Evolutionary conservation across 192 early-diverging fungal species (phyloP).

Genomic region (Entophlyctis helioformis): DNA sequence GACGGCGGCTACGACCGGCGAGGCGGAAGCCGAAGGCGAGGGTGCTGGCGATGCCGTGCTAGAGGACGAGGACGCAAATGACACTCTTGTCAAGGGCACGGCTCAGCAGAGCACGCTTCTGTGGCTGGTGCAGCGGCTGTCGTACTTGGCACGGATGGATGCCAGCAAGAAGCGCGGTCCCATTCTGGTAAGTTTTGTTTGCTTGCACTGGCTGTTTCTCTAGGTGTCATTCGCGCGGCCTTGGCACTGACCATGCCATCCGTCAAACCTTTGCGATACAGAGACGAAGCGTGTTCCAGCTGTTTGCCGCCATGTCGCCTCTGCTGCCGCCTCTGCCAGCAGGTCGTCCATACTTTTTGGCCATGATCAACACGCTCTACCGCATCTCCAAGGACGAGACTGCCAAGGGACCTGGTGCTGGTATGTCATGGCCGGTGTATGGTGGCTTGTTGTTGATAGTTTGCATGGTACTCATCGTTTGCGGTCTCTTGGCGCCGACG

Average conservation of each 20-base stretch:
- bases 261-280: no score
- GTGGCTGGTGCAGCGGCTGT: conserved; percentile 50
- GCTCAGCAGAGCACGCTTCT: no score
- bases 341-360: conserved; percentile 53
- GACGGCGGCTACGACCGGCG: not conserved
- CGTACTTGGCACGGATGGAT: conserved; percentile 54
- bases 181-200: conserved; percentile 10
- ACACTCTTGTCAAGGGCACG: no score
- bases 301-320: conserved; percentile 76
- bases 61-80: conserved; percentile 7
- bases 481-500: conserved; percentile 5
- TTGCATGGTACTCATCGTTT: conserved; percentile 1
- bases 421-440: conserved; percentile 40
- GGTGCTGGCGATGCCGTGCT: conserved; percentile 10
- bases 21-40: conserved; percentile 6
- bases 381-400: conserved; percentile 66
- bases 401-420: conserved; percentile 44
- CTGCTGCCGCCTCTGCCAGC: conserved; percentile 49
- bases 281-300: conserved; percentile 76
- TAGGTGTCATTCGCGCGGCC: not conserved
- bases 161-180: conserved; percentile 24
- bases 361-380: conserved; percentile 69
- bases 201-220: no score
- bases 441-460: no score
- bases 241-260: no score